phyloP scores from a whole-genome alignment of 768 basidiomycete genomes.

The Clathrus columnatus region DNA sequence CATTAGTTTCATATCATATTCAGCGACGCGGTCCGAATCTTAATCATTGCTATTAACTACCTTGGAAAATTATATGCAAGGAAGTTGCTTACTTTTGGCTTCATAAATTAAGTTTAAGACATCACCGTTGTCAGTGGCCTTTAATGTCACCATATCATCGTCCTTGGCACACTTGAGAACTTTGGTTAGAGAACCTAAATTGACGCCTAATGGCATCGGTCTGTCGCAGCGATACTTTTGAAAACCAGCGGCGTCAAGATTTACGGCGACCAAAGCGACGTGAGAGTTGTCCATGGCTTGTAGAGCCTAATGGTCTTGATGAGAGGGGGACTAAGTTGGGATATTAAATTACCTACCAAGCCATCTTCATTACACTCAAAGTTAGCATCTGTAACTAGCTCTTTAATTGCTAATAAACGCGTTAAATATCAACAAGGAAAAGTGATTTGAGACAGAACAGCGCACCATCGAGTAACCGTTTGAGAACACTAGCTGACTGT shows the following conservation, averaged over 20 bases:
- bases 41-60: too few species aligned
- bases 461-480: constrained; percentile 89
- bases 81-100: constrained; percentile 56
- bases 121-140: constrained; percentile 87
- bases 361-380: constrained; percentile 97
- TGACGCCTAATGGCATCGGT: constrained; percentile 85
- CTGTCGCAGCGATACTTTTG: constrained; percentile 87
- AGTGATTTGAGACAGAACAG: constrained; percentile 4
- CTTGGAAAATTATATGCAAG: background rate
- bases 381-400: constrained; percentile 95
- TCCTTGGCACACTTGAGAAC: constrained; percentile 97
- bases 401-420: constrained; percentile 72
- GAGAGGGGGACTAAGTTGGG: background rate
- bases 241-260: constrained; percentile 74
- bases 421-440: background rate
- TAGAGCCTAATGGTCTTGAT: constrained; percentile 42
- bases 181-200: constrained; percentile 83
- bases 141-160: constrained; percentile 85
- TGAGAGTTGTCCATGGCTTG: constrained; percentile 99
- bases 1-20: constrained; percentile 99
- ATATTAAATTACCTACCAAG: constrained; percentile 43
- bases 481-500: constrained; percentile 77
- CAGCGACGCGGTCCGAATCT: constrained; percentile 91
- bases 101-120: constrained; percentile 84
- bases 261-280: constrained; percentile 90